Evolutionary conservation across 441 rosid species (phyloP).

Genomic region (Populus hybrid): DNA sequence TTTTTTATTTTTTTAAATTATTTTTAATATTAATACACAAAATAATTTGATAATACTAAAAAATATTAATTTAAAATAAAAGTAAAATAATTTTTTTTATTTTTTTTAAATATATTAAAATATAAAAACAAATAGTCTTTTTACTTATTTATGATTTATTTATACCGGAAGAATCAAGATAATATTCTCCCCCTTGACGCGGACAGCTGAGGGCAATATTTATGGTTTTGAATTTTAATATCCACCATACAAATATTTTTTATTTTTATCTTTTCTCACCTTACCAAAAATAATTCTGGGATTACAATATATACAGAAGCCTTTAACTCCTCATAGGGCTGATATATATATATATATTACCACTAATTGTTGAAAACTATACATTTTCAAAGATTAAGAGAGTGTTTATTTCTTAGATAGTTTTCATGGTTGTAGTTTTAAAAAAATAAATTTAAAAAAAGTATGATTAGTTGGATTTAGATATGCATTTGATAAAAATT

Average conservation of each 20-base stretch:
- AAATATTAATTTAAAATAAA: no score
- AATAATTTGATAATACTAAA: no score
- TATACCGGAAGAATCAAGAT: background rate
- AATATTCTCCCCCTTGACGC: background rate
- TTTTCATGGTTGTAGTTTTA: accelerated
- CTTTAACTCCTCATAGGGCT: background rate
- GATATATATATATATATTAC: background rate
- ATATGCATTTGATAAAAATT: no score
- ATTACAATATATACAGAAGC: background rate
- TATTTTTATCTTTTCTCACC: background rate
- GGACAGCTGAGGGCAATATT: background rate
- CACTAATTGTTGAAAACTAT: no score
- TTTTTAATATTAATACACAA: no score
- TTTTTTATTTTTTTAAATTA: background rate
- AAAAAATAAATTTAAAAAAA: no score
- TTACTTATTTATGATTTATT: no score
- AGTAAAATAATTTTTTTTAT: no score
- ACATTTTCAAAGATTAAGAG: background rate
- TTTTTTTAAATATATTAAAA: no score
- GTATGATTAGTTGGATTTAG: no score
- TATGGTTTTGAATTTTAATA: background rate
- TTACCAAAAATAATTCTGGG: background rate
- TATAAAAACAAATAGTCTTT: background rate
- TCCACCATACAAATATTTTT: background rate
- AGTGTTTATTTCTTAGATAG: no score